phyloP scores from a whole-genome alignment of 2,329 filamentous ascomycete genomes.

The Pseudogymnoascus sp. region DNA sequence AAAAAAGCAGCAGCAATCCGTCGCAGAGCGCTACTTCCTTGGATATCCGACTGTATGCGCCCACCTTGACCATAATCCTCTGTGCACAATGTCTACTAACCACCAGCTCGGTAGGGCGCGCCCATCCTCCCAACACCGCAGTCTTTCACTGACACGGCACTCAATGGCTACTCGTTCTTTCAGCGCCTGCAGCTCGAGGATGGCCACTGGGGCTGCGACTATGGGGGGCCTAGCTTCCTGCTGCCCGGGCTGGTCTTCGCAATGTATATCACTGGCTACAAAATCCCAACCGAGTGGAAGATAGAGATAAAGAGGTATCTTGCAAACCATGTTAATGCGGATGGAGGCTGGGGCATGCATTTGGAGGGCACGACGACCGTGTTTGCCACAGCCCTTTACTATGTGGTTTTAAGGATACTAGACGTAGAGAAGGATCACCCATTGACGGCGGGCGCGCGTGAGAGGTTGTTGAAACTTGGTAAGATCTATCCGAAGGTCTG shows the following conservation, averaged over 20 bases:
- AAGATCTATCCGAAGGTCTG: too few species aligned
- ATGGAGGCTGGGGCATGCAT: conserved; percentile 89
- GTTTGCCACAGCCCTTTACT: conserved; percentile 81
- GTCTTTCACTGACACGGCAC: conserved; percentile 46
- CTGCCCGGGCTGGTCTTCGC: conserved; percentile 55
- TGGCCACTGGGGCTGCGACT: conserved; percentile 90
- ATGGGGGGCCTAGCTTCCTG: conserved; percentile 90
- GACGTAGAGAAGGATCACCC: conserved; percentile 75
- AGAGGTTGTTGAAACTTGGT: too few species aligned
- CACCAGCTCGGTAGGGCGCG: too few species aligned
- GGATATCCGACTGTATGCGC: too few species aligned
- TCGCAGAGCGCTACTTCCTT: too few species aligned
- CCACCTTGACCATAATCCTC: too few species aligned
- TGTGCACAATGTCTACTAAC: too few species aligned
- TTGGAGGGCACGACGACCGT: conserved; percentile 85
- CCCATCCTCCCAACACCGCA: too few species aligned
- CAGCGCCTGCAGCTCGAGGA: conserved; percentile 75
- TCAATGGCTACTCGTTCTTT: conserved; percentile 78
- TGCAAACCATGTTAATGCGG: conserved; percentile 77
- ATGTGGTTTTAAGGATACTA: conserved; percentile 66
- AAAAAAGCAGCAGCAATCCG: too few species aligned
- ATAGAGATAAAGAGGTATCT: too few species aligned
- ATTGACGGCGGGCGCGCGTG: conserved; percentile 26
- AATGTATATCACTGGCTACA: too few species aligned
- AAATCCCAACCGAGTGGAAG: too few species aligned